A percentile compares a stretch with the other conserved stretches of the same genome.
Evolutionary conservation across 2,329 filamentous ascomycete genomes (phyloP).

Genomic region (Myriosclerotinia curreyana): DNA sequence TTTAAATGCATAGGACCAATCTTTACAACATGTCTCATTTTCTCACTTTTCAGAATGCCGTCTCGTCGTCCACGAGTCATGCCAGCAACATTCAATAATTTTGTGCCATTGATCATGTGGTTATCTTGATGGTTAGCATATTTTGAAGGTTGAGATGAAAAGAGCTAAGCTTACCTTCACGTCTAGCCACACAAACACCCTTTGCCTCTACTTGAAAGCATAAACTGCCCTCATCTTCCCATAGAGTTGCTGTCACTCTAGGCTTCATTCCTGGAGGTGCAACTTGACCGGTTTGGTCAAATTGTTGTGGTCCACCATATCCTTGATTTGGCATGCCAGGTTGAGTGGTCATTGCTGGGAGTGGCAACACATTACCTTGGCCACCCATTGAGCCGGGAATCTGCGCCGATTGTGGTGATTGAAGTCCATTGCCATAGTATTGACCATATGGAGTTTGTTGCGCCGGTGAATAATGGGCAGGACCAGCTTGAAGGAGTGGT

Average conservation of each 20-base stretch:
- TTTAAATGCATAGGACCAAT: slow-evolving; percentile 99
- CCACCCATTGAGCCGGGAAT: slow-evolving; percentile 68
- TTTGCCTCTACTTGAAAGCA: slow-evolving; percentile 98
- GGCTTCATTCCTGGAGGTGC: slow-evolving; percentile 95
- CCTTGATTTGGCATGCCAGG: slow-evolving; percentile 48
- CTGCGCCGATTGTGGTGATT: slow-evolving; percentile 70
- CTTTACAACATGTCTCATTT: slow-evolving; percentile 94
- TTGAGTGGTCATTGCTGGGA: slow-evolving; percentile 53
- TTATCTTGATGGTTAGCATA: slow-evolving; percentile 61
- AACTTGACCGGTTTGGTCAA: slow-evolving; percentile 87
- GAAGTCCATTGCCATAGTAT: slow-evolving; percentile 76
- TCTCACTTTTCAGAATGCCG: slow-evolving; percentile 96
- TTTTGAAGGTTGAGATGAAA: not conserved
- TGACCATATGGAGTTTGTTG: slow-evolving; percentile 53
- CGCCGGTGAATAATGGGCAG: slow-evolving; percentile 62
- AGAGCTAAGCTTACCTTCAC: slow-evolving; percentile 72
- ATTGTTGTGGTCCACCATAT: slow-evolving; percentile 50
- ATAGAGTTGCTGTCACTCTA: slow-evolving; percentile 89
- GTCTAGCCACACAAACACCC: slow-evolving; percentile 89
- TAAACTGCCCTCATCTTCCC: slow-evolving; percentile 96
- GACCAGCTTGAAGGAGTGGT: slow-evolving; percentile 69
- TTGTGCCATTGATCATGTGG: slow-evolving; percentile 99
- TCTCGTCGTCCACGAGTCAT: slow-evolving; percentile 96
- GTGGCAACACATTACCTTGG: slow-evolving; percentile 64
- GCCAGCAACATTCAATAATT: slow-evolving; percentile 91